Evolutionary conservation across 1,139 yeast genomes (phyloP), one percentile per base, ranked within the genome.

Genomic region (Cylindricascospora bacillispora): DNA sequence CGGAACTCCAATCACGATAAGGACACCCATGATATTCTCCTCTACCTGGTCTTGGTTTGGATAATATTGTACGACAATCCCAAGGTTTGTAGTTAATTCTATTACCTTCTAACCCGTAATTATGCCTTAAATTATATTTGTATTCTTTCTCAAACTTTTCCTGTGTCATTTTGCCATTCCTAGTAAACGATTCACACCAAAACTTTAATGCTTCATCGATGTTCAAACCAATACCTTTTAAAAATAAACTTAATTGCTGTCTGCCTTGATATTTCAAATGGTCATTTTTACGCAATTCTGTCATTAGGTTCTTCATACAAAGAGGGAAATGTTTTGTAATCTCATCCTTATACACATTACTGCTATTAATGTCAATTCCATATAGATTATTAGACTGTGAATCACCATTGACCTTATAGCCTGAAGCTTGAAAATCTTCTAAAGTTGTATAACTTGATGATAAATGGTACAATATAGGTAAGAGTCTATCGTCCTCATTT

Each of bases 21-120:
- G 97, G 95, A 56, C 97, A 86, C 3, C 98, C 98, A 50, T 89
- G 95, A 39, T 59, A 69, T 47, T 85, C 93, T 22, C 68, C 71
- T 29, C 73, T 67, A 13, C 67, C 67, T 0, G 94, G 93, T 35
- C 73, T 65, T 5, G 89, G 83, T 41, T 76, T 73, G 20, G 73
- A 65, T 35, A 81, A 57, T 25, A 92, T 81, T 1, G 78, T 74
- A 17, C 73, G 70, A 60, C 95, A 89, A 47, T 77, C 80, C 77
- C 79, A 71, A 1, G 97, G 94, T 43, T 71, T 71, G 57, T 83
- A 85, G 45, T 83, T 80, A 45, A 73, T 78, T 37, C 95, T 62
- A 10, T 79, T 78, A 43, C 98, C 99, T 54, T 83, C 95, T 35
- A 83, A 62, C 30, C 97, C 98, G 52, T 89, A 89, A 40, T 67